Conservation (phyloP, 2,329 filamentous ascomycete genomes). For the Cytospora chrysosperma region DNA sequence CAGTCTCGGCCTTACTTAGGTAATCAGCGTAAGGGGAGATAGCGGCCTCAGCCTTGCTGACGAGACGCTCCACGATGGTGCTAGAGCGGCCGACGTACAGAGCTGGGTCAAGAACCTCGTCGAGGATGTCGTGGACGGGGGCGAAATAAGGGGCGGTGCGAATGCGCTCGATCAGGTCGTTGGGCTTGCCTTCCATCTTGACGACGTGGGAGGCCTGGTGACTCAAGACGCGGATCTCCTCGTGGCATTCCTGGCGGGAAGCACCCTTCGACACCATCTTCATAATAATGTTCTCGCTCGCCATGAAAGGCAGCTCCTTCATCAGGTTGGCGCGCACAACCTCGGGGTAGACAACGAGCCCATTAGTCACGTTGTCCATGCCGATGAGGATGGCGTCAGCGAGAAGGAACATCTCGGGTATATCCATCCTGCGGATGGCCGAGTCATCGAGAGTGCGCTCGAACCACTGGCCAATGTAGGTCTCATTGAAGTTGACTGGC, state of each 20-base stretch:
- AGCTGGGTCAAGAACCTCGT: slow-evolving; percentile 63
- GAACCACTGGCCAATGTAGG: slow-evolving; percentile 63
- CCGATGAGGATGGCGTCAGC: slow-evolving; percentile 68
- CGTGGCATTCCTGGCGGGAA: slow-evolving; percentile 79
- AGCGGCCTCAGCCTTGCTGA: slow-evolving; percentile 39
- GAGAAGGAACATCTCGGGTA: slow-evolving; percentile 66
- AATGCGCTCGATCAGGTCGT: slow-evolving; percentile 81
- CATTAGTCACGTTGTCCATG: slow-evolving; percentile 24
- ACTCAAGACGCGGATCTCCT: slow-evolving; percentile 79
- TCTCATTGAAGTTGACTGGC: slow-evolving; percentile 56
- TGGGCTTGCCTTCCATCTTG: slow-evolving; percentile 62
- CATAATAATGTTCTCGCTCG: slow-evolving; percentile 73
- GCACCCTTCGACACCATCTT: slow-evolving; percentile 68
- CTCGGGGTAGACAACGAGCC: slow-evolving; percentile 74
- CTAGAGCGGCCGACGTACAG: slow-evolving; percentile 46
- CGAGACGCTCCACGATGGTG: slow-evolving; percentile 46
- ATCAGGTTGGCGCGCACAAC: slow-evolving; percentile 67
- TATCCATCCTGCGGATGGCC: slow-evolving; percentile 63
- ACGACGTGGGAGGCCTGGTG: slow-evolving; percentile 70
- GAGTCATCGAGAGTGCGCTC: slow-evolving; percentile 78
- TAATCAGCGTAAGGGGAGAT: slow-evolving; percentile 39
- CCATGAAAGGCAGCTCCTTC: slow-evolving; percentile 85
- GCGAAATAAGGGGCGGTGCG: slow-evolving; percentile 71
- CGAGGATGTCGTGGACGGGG: slow-evolving; percentile 67
- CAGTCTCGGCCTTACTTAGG: slow-evolving; percentile 36